Evolutionary conservation across 2,329 filamentous ascomycete species (phyloP).

Genomic region (Colletotrichum nymphaeae): DNA sequence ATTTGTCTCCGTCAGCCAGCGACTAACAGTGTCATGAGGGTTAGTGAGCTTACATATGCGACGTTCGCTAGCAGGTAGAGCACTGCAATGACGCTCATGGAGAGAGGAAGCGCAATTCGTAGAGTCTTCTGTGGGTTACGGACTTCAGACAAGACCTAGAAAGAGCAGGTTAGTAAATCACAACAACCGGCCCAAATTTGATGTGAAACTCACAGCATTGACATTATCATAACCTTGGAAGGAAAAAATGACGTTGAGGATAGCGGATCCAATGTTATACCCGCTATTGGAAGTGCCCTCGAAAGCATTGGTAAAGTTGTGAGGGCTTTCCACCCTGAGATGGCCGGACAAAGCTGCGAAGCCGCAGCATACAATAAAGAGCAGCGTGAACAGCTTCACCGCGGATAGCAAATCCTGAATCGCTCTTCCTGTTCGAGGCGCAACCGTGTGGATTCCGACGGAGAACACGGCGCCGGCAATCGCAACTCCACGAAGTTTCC

Average conservation of each 20-base stretch:
- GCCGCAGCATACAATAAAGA: constrained; percentile 32
- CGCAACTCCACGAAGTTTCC: constrained; percentile 25
- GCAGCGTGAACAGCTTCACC: constrained; percentile 27
- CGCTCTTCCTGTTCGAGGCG: constrained; percentile 19
- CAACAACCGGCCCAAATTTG: too few species aligned
- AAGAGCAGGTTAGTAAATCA: neutral
- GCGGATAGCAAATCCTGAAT: constrained; percentile 25
- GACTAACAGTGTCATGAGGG: too few species aligned
- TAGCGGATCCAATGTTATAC: constrained; percentile 28
- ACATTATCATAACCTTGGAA: constrained; percentile 33
- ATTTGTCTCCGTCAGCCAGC: neutral
- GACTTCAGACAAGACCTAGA: constrained; percentile 21
- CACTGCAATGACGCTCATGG: constrained; percentile 25
- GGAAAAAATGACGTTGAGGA: constrained; percentile 32
- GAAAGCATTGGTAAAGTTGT: constrained; percentile 26
- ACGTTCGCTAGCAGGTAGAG: constrained; percentile 30
- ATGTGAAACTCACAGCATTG: constrained; percentile 4
- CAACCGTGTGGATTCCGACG: constrained; percentile 26
- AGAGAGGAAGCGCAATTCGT: constrained; percentile 18
- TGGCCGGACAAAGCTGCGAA: constrained; percentile 26
- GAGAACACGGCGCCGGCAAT: constrained; percentile 27
- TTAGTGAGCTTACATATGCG: constrained; percentile 8
- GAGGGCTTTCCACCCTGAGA: constrained; percentile 17
- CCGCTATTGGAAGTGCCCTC: constrained; percentile 27
- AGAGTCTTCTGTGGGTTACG: constrained; percentile 34